Evolutionary conservation across 1,139 yeast genomes (phyloP), one percentile per base, ranked within the genome.

Genomic region (Geotrichum candidum): DNA sequence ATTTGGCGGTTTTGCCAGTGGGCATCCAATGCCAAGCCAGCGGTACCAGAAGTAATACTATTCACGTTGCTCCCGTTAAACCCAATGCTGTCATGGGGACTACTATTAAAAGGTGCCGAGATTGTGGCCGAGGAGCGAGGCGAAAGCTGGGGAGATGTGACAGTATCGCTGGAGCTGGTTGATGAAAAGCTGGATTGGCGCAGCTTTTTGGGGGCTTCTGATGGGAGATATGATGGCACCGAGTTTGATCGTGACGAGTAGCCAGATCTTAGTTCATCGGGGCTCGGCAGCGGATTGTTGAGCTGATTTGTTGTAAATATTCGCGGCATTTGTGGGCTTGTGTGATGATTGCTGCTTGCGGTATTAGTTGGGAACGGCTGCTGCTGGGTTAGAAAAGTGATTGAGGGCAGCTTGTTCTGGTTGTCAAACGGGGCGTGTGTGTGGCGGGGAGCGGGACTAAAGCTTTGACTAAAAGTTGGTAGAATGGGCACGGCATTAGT

Each of bases 1-100:
- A 77, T 69, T 52, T 68, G 70, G 22, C 70, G 67, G 52, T 76
- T 77, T 62, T 73, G 73, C 73, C 75, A 72, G 27, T 68, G 13
- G 6, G 45, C 45, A 11, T 38, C 45, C 10, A 38, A n/a, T 18
- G 18, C n/a, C 45, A n/a, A 38, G n/a, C 45, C 18, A 11, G 45
- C 45, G 18, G 15, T 38, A 13, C 45, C 45, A 6, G 45, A 38
- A 10, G 6, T 38, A n/a, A 38, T 38, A 18, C 2, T 38, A 6
- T 38, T 38, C 18, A 15, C 15, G 15, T 35, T 35, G 2, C 9
- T 38, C 2, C 18, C 6, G 45, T 9, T 15, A 15, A 13, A 11
- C 3, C 13, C n/a, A 15, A 11, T 35, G 13, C n/a, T 35, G 13
- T 35, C n/a, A 35, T 38, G 15, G 5, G 18, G 45, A 3, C 13